Conservation (phyloP, 2,329 filamentous ascomycete genomes). For the Fusarium xyrophilum region DNA sequence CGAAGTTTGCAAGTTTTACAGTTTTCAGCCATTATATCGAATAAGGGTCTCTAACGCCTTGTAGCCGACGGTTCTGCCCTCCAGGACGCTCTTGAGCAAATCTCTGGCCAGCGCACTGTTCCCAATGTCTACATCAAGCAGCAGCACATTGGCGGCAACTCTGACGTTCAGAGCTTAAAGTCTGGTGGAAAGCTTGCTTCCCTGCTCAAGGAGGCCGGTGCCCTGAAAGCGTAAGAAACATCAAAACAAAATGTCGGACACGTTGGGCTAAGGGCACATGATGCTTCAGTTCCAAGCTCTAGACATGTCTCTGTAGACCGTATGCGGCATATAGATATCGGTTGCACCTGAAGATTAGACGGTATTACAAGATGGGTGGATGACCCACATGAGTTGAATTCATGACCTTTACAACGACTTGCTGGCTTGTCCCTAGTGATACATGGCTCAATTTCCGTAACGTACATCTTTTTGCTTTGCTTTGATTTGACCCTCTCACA, state of each 20-base stretch:
- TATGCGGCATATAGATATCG: conserved; percentile 1
- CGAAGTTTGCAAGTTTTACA: conserved; percentile 71
- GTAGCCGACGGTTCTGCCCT: conserved; percentile 82
- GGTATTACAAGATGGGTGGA: neutral
- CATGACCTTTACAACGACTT: conserved; percentile 17
- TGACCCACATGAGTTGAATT: conserved; percentile 26
- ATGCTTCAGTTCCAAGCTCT: conserved; percentile 38
- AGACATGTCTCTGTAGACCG: conserved; percentile 8
- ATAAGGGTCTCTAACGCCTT: conserved; percentile 25
- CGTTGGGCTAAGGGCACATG: conserved; percentile 14
- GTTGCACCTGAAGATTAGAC: conserved; percentile 2
- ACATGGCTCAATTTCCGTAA: conserved; percentile 29
- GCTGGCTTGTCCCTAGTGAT: conserved; percentile 34
- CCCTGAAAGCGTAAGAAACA: conserved; percentile 51
- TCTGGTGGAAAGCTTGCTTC: conserved; percentile 49
- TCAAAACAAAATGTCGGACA: conserved; percentile 3
- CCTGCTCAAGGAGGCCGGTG: conserved; percentile 53
- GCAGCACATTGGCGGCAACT: conserved; percentile 97
- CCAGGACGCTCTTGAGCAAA: conserved; percentile 80
- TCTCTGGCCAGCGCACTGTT: conserved; percentile 86
- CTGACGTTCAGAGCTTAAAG: conserved; percentile 73
- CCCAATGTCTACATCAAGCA: conserved; percentile 94
- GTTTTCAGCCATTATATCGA: neutral
- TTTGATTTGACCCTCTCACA: conserved; percentile 43
- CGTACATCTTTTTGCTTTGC: conserved; percentile 28